Conservation (phyloP, 108 stramenopile species). For the Conticribra guillardii region DNA sequence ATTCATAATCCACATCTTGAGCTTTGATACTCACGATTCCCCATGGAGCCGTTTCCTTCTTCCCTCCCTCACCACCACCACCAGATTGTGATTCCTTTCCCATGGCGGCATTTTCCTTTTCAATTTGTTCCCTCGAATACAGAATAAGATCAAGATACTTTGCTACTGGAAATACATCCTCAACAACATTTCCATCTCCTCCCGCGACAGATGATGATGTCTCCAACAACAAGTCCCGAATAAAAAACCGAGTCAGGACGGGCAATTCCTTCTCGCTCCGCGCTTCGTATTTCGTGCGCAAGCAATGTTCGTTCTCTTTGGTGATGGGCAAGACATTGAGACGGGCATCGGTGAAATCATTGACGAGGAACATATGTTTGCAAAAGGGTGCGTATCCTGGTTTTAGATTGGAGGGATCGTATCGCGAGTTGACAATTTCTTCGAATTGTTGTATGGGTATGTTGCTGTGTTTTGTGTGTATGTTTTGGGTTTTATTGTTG, state of each 20-base stretch:
- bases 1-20: constrained; percentile 90
- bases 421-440: constrained; percentile 75
- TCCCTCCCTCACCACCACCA: too few species aligned
- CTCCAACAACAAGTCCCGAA: constrained; percentile 46
- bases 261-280: constrained; percentile 92
- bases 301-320: constrained; percentile 74
- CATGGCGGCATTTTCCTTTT: constrained; percentile 84
- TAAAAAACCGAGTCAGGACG: constrained; percentile 86
- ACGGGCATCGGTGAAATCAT: constrained; percentile 78
- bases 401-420: constrained; percentile 55
- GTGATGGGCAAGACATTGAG: constrained; percentile 85
- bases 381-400: constrained; percentile 99
- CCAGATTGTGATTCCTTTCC: constrained; percentile 62
- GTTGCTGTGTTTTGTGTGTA: constrained; percentile 14
- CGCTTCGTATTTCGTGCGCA: constrained; percentile 89
- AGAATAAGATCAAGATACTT: constrained; percentile 93
- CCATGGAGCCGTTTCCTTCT: constrained; percentile 83
- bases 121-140: constrained; percentile 94
- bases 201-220: too few species aligned
- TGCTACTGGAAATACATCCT: constrained; percentile 72
- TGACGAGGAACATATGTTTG: constrained; percentile 96
- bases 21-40: constrained; percentile 98
- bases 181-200: constrained; percentile 11
- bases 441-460: constrained; percentile 73
- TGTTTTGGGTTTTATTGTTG: too few species aligned